Evolutionary conservation across 2,329 filamentous ascomycete species (phyloP).

Genomic region (Nemania sp.): DNA sequence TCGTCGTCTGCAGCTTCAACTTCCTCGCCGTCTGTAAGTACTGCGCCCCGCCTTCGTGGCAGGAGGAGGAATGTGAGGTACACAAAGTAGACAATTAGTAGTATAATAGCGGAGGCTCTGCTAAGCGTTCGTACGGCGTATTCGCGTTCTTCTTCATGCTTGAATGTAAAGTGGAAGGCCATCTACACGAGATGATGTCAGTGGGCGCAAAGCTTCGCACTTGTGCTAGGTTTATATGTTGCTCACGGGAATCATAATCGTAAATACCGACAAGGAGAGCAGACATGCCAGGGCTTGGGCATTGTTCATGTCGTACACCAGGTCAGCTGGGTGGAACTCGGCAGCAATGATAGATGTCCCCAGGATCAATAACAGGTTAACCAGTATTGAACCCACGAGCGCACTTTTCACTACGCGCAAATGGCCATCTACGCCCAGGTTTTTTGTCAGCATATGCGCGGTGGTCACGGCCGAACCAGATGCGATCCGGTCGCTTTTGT

Average conservation of each 20-base stretch:
- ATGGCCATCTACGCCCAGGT: constrained; percentile 57
- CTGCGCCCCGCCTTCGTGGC: constrained; percentile 5
- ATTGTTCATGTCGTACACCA: constrained; percentile 21
- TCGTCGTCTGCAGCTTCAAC: neutral
- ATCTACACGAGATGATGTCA: constrained; percentile 10
- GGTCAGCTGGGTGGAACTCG: constrained; percentile 43
- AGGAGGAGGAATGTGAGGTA: constrained; percentile 15
- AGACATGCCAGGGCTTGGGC: constrained; percentile 21
- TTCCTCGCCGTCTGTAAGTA: constrained; percentile 4
- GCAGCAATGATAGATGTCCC: constrained; percentile 77
- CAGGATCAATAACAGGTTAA: constrained; percentile 82
- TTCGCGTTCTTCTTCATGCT: constrained; percentile 7
- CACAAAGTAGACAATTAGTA: constrained; percentile 20
- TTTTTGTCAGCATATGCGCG: constrained; percentile 1
- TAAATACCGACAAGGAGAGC: constrained; percentile 20
- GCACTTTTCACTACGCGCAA: constrained; percentile 89
- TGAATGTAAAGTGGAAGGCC: constrained; percentile 22
- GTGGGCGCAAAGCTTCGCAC: neutral
- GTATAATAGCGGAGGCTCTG: constrained; percentile 13
- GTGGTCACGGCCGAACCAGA: neutral
- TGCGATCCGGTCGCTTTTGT: neutral
- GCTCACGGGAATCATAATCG: constrained; percentile 21
- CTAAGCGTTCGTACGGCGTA: constrained; percentile 14
- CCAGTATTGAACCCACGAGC: constrained; percentile 81
- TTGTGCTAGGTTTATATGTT: neutral